phyloP scores from a whole-genome alignment of 441 rosid species.

The Erodium trifolium region DNA sequence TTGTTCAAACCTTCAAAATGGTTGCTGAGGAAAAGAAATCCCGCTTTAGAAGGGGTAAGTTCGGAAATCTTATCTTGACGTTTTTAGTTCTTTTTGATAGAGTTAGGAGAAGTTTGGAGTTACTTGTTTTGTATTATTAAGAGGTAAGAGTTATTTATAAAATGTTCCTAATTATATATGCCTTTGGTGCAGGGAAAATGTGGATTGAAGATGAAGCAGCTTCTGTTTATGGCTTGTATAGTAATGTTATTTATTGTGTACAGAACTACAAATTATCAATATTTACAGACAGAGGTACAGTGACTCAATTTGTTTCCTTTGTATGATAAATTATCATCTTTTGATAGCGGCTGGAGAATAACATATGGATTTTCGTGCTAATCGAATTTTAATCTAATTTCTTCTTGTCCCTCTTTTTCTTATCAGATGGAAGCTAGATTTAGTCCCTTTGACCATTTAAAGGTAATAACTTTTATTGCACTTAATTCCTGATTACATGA shows the following conservation, averaged over 20 bases:
- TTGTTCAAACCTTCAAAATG: slow-evolving; percentile 53
- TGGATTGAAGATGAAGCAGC: slow-evolving; percentile 60
- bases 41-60: slow-evolving; percentile 59
- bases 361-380: neutral
- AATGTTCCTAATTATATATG: slow-evolving; percentile 10
- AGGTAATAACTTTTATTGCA: slow-evolving; percentile 34
- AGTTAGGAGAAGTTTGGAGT: neutral
- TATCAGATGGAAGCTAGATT: slow-evolving; percentile 53
- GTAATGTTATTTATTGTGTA: slow-evolving; percentile 72
- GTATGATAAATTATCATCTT: neutral
- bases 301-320: neutral
- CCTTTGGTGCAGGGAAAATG: slow-evolving; percentile 50
- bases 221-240: slow-evolving; percentile 63
- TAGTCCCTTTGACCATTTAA: slow-evolving; percentile 39
- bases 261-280: slow-evolving; percentile 68
- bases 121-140: slow-evolving; percentile 11
- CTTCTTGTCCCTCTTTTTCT: slow-evolving; percentile 8
- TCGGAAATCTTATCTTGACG: neutral
- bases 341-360: neutral
- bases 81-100: neutral
- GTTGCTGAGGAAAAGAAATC: slow-evolving; percentile 41
- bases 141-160: neutral
- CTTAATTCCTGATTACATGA: neutral
- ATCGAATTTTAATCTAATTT: slow-evolving; percentile 13
- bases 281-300: slow-evolving; percentile 60